Evolutionary conservation across 2,329 filamentous ascomycete genomes (phyloP).

Genomic region (Fusarium phyllophilum): DNA sequence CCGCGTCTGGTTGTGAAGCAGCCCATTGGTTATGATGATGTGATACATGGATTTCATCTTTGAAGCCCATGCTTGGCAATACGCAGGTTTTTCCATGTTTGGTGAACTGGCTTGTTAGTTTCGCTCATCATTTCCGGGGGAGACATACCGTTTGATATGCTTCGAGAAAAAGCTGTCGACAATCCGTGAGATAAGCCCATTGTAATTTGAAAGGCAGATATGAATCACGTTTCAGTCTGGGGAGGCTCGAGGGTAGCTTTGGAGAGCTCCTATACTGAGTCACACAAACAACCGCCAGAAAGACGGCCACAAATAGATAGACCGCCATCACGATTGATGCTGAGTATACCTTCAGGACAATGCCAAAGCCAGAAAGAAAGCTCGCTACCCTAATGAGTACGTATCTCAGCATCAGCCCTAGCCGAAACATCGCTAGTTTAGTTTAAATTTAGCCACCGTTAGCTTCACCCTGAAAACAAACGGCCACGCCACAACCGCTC

Average conservation of each 20-base stretch:
- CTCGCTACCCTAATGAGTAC: background rate
- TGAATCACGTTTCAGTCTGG: background rate
- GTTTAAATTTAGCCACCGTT: background rate
- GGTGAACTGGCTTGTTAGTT: slow-evolving; percentile 41
- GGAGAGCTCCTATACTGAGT: background rate
- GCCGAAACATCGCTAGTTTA: slow-evolving; percentile 1
- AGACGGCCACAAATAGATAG: background rate
- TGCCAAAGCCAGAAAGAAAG: background rate
- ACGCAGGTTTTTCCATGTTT: slow-evolving; percentile 55
- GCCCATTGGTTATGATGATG: slow-evolving; percentile 53
- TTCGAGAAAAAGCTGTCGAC: slow-evolving; percentile 44
- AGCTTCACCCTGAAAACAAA: background rate
- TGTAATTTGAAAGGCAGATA: slow-evolving; percentile 12
- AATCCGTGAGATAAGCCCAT: slow-evolving; percentile 45
- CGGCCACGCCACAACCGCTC: slow-evolving; percentile 3
- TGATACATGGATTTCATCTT: slow-evolving; percentile 55
- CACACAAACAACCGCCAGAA: background rate
- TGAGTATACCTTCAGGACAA: background rate
- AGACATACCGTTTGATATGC: slow-evolving; percentile 45
- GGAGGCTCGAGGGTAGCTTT: slow-evolving; percentile 7
- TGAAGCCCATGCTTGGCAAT: slow-evolving; percentile 53
- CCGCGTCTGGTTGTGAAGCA: slow-evolving; percentile 51
- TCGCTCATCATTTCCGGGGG: fast-evolving
- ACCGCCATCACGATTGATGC: background rate
- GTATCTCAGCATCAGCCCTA: slow-evolving; percentile 9